Evolutionary conservation across 495 filamentous ascomycete species (phyloP), one percentile per base, ranked within the genome.

Genomic region (Xylaria curta): DNA sequence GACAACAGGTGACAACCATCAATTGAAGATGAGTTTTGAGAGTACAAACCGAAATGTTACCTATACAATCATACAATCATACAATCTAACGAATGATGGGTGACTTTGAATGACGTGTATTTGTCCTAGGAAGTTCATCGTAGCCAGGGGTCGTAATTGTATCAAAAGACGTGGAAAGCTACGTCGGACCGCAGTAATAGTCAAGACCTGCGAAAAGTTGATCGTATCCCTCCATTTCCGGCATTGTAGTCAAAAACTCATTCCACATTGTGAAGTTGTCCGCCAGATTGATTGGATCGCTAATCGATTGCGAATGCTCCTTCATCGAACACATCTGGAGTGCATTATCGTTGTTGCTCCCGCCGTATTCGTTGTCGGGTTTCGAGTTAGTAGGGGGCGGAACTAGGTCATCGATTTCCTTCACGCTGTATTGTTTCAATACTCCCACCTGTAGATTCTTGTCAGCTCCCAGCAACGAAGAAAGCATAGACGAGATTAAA

Each of bases 151-250:
- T 6, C 17, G 7, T 38, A 66, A 4, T 24, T 51, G 31, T 24
- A 4, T 9, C 7, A 9, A 4, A 59, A 31, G 26, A 44, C 1
- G 38, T 7, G 19, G n/a, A n/a, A n/a, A 33, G 24, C 42, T 64
- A 64, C 3, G 47, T 70, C n/a, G 68, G 69, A 8, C 69, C 69
- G 51, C 69, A 72, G 33, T 44, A 66, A 61, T 44, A 72, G 53
- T 72, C 69, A 31, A 72, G 69, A n/a, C 42, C 62, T 2, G 69
- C 69, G 53, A 72, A 72, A 1, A 72, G n/a, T 17, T 72, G 62
- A 21, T 61, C 53, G 21, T 67, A 66, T 15, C 24, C 62, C 12
- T 72, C 69, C 51, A 66, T 72, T 17, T 59, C 54, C 4, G 69
- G 69, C 38, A 71, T 44, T 4, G 33, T 54, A 1, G 62, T 53